These are phyloP conservation scores for Aurinia saxatilis DNA, from an alignment of 345 rosid species.

Conservation along the genomic window DNA sequence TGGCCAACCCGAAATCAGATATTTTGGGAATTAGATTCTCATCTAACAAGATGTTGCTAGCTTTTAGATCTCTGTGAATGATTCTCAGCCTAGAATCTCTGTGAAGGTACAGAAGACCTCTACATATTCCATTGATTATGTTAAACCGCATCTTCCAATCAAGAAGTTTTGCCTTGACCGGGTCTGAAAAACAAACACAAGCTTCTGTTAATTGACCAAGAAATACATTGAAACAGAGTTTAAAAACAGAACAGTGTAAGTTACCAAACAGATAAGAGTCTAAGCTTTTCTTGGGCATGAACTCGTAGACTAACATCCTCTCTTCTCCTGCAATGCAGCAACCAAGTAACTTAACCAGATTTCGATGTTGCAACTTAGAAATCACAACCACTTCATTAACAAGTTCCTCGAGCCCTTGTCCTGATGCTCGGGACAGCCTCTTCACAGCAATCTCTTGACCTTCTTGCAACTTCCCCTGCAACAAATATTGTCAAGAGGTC, in stretches of 20 bases:
- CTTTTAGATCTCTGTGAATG: conserved; percentile 45
- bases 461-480: conserved; percentile 41
- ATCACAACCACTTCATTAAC: conserved; percentile 54
- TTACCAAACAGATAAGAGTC: conserved; percentile 35
- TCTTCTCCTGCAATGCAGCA: conserved; percentile 52
- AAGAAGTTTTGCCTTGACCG: conserved; percentile 12
- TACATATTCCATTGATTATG: conserved; percentile 41
- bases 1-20: conserved; percentile 43
- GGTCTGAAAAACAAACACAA: conserved; percentile 22
- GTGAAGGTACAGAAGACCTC: conserved; percentile 47
- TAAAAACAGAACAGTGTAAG: neutral
- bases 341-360: conserved; percentile 53
- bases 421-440: conserved; percentile 43
- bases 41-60: conserved; percentile 46
- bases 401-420: conserved; percentile 58
- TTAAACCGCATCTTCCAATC: conserved; percentile 37
- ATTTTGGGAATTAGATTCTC: conserved; percentile 41
- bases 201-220: neutral
- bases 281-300: conserved; percentile 40
- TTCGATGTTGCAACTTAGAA: conserved; percentile 56
- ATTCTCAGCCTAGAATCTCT: conserved; percentile 44
- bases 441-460: conserved; percentile 55
- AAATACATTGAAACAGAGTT: neutral
- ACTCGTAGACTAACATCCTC: conserved; percentile 55
- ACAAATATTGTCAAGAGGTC: neutral